phyloP scores from a whole-genome alignment of 441 rosid genomes.

The Pelargonium fulgidum region DNA sequence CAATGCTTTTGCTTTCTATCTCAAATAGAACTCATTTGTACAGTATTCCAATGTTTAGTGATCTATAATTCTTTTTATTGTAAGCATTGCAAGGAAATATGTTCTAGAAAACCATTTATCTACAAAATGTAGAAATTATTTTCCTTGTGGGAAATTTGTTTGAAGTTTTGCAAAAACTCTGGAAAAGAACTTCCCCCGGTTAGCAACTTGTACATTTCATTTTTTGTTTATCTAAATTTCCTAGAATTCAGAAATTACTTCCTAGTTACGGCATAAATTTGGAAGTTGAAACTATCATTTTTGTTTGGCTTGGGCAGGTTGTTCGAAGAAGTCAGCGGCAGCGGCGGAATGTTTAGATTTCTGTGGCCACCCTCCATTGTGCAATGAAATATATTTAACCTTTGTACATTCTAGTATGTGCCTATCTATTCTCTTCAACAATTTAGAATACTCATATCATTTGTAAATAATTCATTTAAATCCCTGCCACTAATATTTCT shows the following conservation, averaged over 20 bases:
- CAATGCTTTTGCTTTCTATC: not conserved
- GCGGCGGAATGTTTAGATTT: constrained; percentile 16
- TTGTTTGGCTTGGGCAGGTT: constrained; percentile 19
- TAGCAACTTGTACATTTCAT: not conserved
- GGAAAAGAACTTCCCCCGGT: not conserved
- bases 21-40: not conserved
- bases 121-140: not conserved
- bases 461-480: too few species aligned
- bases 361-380: too few species aligned
- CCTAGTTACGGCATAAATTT: not conserved
- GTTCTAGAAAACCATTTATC: not conserved
- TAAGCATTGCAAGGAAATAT: not conserved
- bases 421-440: too few species aligned
- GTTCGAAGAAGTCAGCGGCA: constrained; percentile 29
- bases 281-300: not conserved
- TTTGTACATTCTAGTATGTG: too few species aligned
- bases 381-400: too few species aligned
- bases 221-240: not conserved
- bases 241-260: not conserved
- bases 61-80: not conserved
- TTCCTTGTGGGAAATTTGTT: not conserved
- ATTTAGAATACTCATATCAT: too few species aligned
- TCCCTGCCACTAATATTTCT: too few species aligned
- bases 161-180: too few species aligned
- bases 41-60: too few species aligned